A percentile compares a stretch with the other conserved stretches of the same genome.
Conservation (phyloP, 257 asterid species). For the Ocimum tenuiflorum region DNA sequence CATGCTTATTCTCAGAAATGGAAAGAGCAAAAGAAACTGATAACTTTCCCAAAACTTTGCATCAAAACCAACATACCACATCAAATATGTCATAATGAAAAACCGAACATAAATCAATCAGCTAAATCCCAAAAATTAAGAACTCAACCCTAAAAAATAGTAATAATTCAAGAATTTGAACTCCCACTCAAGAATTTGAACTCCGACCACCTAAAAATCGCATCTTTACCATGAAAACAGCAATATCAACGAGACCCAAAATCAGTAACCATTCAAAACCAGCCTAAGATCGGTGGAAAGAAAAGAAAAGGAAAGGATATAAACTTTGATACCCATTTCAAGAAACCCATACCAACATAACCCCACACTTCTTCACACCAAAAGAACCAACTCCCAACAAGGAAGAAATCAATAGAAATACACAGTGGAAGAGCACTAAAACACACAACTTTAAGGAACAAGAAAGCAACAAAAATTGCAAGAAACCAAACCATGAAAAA, state of each 20-base stretch:
- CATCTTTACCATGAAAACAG: constrained; percentile 10
- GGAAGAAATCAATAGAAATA: constrained; percentile 5
- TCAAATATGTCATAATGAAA: constrained; percentile 16
- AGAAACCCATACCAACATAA: no score
- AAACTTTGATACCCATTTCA: constrained; percentile 7
- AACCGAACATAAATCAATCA: constrained; percentile 6
- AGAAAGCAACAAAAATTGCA: no score
- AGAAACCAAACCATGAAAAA: constrained; percentile 41
- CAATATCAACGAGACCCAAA: constrained; percentile 9
- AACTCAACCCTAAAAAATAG: not conserved
- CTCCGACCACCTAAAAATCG: not conserved
- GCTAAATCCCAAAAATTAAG: constrained; percentile 1
- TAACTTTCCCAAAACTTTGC: constrained; percentile 23
- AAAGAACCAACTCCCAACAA: constrained; percentile 15
- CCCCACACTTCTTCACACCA: constrained; percentile 15
- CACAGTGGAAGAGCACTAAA: constrained; percentile 18
- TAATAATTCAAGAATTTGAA: not conserved
- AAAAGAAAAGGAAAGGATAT: not conserved
- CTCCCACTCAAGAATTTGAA: no score
- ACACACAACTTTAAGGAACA: constrained; percentile 23
- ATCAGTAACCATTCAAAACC: not conserved
- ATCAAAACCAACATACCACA: constrained; percentile 23
- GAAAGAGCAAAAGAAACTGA: constrained; percentile 16
- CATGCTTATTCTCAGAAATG: constrained; percentile 26
- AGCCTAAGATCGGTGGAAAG: not conserved